Evolutionary conservation across 192 early-diverging fungal species (phyloP), one percentile per base, ranked within the genome.

Genomic region (Lobosporangium transversale): DNA sequence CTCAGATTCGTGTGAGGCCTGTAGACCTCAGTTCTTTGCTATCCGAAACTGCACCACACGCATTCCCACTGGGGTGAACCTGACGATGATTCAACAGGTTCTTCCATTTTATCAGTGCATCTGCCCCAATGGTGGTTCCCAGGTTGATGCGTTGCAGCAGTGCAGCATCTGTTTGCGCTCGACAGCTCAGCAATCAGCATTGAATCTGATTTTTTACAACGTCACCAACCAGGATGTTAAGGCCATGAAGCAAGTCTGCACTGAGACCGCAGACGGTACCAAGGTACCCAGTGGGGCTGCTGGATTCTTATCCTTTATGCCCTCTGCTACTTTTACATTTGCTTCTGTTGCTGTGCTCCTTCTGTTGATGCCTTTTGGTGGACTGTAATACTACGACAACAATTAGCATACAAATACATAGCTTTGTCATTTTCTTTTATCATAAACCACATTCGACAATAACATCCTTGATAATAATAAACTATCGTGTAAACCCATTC

Each of bases 21-120:
- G 73, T 51, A 54, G 42, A 17, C 17, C 40, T 30, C 26, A 67
- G 14, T 76, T 37, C 30, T 4, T n/a, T 18, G 27, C 31, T 4
- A 23, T 76, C 17, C 14, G n/a, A 35, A 45, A 37, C 48, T 76
- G 73, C 36, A 14, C 52, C 9, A 17, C 43, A 10, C 58, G 56
- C 17, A 32, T 76, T 52, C 73, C 64, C 1, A 20, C n/a, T 2
- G 36, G 43, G 17, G 65, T 18, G 45, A 76, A 76, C 42, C 20
- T 76, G 64, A 76, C 73, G 15, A 12, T 67, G 36, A 57, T 67
- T 37, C 57, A 53, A 35, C 73, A 76, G 37, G 64, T 67, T 15
- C 23, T 76, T 33, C 73, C 73, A 44, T 76, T 76, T 18, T 76
- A 62, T 20, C 37, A 45, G 12, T 76, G 73, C 29, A 62, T 65